Evolutionary conservation across 1,284 basidiomycete species (phyloP), one percentile per base, ranked within the genome.

Genomic region (Rhodotorula sp.): DNA sequence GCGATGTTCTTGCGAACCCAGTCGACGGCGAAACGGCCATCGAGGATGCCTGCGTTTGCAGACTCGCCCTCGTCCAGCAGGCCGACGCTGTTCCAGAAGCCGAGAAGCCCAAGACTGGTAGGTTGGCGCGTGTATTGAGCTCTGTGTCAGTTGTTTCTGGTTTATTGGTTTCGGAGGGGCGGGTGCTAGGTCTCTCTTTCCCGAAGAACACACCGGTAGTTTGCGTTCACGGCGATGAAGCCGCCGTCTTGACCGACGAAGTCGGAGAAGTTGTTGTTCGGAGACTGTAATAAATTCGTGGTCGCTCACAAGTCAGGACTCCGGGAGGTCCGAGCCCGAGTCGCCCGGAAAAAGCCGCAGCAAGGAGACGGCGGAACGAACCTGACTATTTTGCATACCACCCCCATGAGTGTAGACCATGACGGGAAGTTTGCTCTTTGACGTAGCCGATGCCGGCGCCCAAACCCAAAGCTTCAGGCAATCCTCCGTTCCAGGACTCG

Each of bases 261-360:
- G 60, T 74, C 73, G 17, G 61, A 62, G 30, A 74, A 74, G 44
- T 74, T 70, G 46, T 74, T 74, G 73, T 74, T 74, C 7, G 73
- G 70, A 3, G 64, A 61, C 49, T 72, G 58, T 42, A 10, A 42
- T 10, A 2, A 12, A 33, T 8, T 42, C 48, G 18, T 7, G 20
- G 8, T 18, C 48, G 20, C 2, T 12, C 6, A 24, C 6, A 24
- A 51, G 48, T n/a, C 22, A 51, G 37, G 10, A 3, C 10, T 42
- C 37, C 10, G 37, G 12, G 37, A 42, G 37, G 37, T 42, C 0
- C 12, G 8, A 42, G 10, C 37, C 33, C 37, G 37, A 42, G 10
- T 12, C 2, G 37, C 10, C 37, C 37, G 37, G 2, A 42, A 12
- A 42, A 42, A 42, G 37, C 37, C 37, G 37, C 2, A 37, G 37